Base-by-base conservation (phyloP, 805 yeast species). In the Suhomyces emberorum region DNA sequence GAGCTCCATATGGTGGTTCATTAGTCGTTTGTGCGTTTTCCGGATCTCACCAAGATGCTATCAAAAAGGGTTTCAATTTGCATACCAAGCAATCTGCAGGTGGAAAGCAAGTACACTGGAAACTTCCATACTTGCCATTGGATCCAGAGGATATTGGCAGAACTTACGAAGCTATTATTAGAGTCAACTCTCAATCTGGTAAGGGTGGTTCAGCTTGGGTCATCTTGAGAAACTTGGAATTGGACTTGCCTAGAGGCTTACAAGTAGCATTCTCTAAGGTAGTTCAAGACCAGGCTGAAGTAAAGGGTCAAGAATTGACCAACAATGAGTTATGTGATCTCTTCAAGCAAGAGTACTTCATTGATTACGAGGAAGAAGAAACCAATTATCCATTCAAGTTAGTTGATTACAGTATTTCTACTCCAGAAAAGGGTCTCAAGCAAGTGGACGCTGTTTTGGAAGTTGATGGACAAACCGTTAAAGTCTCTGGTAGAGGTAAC, bases 141-240 rank as follows among this genome's bases (percentile, higher is more conserved):
- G 95, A 85, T 55, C 95, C 95, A 30, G 70, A 76, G 48, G 95
- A 86, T 57, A 81, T 85, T 50, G 95, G 95, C 34, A 77, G 93
- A 59, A 83, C 83, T n/a, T 86, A 86, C 64, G 95, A 86, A 62
- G 93, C 95, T n/a, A 84, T 86, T 38, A 85, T 85, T 49, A 77
- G 95, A 55, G 93, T 85, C 57, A 85, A 85, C 63, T 84, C 93
- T 9, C 95, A 85, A 63, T 77, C 86, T 17, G 95, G 95, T 43
- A 85, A 85, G 63, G 95, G 95, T 52, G 95, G 95, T 47, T 83
- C 91, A 8, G 86, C 95, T 4, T 85, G 95, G 93, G 81, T 86
- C 47, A 82, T 85, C 53, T 69, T 85, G 54, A 73, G 86, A 46
- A 74, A 76, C 47, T 71, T 86, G 59, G 91, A 82, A 51, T 74